Base-by-base conservation (phyloP, 805 yeast genomes). In the Hemisphaericaspora nanyangensis region DNA sequence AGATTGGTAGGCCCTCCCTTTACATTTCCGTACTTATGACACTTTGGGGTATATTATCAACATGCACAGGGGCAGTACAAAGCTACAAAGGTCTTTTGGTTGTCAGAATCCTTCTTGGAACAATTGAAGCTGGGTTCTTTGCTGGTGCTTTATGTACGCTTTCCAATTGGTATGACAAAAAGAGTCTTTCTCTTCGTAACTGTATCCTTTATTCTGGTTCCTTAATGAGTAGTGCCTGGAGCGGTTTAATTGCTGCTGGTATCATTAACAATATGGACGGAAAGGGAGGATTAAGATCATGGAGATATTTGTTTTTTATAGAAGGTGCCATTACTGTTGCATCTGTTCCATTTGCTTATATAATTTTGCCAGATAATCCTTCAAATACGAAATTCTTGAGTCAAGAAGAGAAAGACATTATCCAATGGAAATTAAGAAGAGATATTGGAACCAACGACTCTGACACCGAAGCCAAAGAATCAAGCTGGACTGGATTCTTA, bases 241-340 rank as follows among this genome's bases (percentile, higher is more conserved):
- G 77, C 13, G 80, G 80, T 8, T 60, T 76, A 40, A 72, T 77
- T 40, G 77, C 78, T 10, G 74, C 76, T 24, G 82, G 78, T 26
- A 75, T 76, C 35, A 56, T 75, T 33, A 55, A 71, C 29, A 58
- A 61, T 34, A 60, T 65, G 69, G 56, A 61, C 10, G 69, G 71
- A 10, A 49, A 39, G 26, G 56, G 58, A 16, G 75, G 77, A 12
- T 48, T 69, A 20, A 56, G 68, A 34, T 63, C 72, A 10, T 77
- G 82, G 82, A 61, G 77, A 51, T 77, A 77, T 72, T 65, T 77
- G 31, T 77, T 77, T 46, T 60, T 76, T 35, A 71, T 77, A 32
- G 81, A 76, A 54, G 84, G 84, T 31, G 63, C 66, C 3, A 64
- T 73, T 40, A 77, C 83, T 8, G 70, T 74, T 38, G 60, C 61